Conservation (phyloP, 371 early-diverging fungal species). For the Mucor ambiguus region DNA sequence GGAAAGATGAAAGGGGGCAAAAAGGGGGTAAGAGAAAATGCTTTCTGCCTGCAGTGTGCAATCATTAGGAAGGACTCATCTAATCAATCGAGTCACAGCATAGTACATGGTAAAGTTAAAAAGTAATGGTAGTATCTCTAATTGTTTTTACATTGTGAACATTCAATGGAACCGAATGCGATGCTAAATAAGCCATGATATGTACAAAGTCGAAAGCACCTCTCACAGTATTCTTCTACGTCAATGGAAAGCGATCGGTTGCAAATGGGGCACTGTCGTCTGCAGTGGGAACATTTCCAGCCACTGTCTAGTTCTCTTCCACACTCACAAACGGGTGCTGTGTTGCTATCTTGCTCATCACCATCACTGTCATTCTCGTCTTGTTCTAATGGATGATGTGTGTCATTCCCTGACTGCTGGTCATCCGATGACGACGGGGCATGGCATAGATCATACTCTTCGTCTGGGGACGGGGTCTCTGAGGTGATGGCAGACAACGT, state of each 20-base stretch:
- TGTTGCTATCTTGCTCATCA: constrained; percentile 5
- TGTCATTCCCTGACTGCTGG: background rate
- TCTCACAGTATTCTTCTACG: constrained; percentile 33
- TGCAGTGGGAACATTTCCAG: constrained; percentile 37
- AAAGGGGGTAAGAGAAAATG: background rate
- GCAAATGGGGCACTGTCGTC: constrained; percentile 34
- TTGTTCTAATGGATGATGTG: background rate
- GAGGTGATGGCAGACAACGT: constrained; percentile 10
- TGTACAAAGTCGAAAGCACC: constrained; percentile 34
- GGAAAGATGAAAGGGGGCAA: background rate
- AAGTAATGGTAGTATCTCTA: background rate
- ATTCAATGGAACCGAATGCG: background rate
- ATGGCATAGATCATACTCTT: background rate
- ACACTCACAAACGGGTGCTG: constrained; percentile 30
- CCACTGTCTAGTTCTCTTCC: constrained; percentile 32
- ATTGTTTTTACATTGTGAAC: constrained; percentile 6
- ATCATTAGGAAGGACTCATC: background rate
- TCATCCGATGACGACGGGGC: background rate
- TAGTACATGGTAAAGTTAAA: no score
- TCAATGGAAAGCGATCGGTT: constrained; percentile 32
- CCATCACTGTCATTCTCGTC: background rate
- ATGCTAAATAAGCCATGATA: constrained; percentile 25
- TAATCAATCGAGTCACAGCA: background rate
- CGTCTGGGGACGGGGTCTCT: constrained; percentile 6
- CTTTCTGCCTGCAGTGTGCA: background rate